Evolutionary conservation across 495 filamentous ascomycete genomes (phyloP), one percentile per base, ranked within the genome.

Genomic region (Parachaetomium inaequale): DNA sequence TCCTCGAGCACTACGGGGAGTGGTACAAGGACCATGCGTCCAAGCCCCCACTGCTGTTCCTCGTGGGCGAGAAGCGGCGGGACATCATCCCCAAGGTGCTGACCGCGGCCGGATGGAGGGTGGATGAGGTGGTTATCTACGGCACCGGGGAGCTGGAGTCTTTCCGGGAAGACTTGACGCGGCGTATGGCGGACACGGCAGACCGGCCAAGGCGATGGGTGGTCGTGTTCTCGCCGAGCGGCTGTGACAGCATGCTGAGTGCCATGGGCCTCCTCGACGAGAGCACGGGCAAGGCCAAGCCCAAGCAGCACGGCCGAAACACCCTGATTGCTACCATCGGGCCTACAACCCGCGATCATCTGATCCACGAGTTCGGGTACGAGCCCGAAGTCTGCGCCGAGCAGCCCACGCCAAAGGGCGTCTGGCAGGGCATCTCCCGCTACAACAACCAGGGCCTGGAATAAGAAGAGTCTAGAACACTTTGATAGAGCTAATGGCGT

Each of bases 171-270:
- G 78, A 88, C 58, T 96, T 96, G 65, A 68, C 63, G 19, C 61
- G 59, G 10, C 68, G 79, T 11, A 76, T 83, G 32, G 46, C 63
- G n/a, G 64, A 74, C 51, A 85, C 76, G 14, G 58, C 68, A 19
- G 72, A 70, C 40, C 68, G 67, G 8, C 58, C 67, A 32, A 66
- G 58, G 34, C 80, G 88, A 65, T 98, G 94, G 93, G 86, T 93
- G 1, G 90, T 96, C 14, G 88, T 98, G 8, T 99, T 99, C 67
- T 97, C 93, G 43, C 92, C 94, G 2, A 92, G 87, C 21, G 93
- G 90, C 2, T 94, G 91, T 66, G 86, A 89, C 72, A 86, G 84
- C 66, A 89, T 96, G 88, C 77, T 97, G 6, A 75, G 82, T 56
- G 82, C 80, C 34, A 71, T 96, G 66, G 83, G 77, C 19, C 62